A percentile compares a stretch with the other conserved stretches of the same genome.
These are phyloP conservation scores for Rutstroemia sp. DNA, from an alignment of 2,329 filamentous ascomycete genomes.

Conservation along the genomic window DNA sequence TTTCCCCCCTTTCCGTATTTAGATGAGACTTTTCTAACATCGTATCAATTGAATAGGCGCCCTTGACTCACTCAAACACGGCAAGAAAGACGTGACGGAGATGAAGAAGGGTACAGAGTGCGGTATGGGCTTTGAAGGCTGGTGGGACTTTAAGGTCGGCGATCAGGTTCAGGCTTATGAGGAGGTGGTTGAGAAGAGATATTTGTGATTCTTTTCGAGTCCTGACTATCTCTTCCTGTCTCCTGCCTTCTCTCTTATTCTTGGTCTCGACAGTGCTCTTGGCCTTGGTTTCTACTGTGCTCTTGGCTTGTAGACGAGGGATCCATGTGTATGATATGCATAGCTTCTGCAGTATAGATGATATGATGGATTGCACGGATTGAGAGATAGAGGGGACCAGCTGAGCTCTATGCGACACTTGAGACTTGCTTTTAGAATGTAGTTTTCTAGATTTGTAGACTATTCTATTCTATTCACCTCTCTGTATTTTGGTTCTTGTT, in stretches of 20 bases:
- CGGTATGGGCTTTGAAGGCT: slow-evolving; percentile 76
- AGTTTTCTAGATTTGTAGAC: background rate
- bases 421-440: background rate
- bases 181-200: slow-evolving; percentile 60
- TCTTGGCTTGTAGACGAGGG: too few species aligned
- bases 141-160: slow-evolving; percentile 69
- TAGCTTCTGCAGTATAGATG: too few species aligned
- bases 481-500: background rate
- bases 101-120: slow-evolving; percentile 94
- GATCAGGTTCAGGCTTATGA: slow-evolving; percentile 88
- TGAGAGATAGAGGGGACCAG: too few species aligned
- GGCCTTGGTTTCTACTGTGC: too few species aligned
- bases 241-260: background rate
- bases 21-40: background rate
- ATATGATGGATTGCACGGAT: too few species aligned
- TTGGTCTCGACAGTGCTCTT: too few species aligned
- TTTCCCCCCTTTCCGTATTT: too few species aligned
- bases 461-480: background rate
- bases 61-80: slow-evolving; percentile 76
- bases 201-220: slow-evolving; percentile 21
- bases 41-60: slow-evolving; percentile 46
- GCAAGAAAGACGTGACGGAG: slow-evolving; percentile 84
- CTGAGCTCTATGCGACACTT: too few species aligned
- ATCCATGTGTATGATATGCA: too few species aligned
- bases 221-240: background rate